Evolutionary conservation across 768 basidiomycete genomes (phyloP).

Genomic region (Coprinellus aureogranulatus): DNA sequence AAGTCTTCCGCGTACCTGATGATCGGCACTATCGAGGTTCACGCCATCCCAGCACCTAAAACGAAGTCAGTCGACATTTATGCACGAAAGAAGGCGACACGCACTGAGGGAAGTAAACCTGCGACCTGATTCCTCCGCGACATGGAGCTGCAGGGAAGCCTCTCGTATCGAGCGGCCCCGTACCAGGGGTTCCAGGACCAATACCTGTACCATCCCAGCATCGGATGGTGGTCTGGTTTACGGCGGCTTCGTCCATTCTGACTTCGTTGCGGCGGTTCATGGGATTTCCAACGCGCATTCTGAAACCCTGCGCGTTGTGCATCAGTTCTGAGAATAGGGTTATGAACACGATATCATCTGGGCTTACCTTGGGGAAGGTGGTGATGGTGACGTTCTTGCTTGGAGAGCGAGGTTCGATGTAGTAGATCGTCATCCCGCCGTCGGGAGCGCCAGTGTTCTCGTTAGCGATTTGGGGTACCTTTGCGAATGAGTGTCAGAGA

Average conservation of each 20-base stretch:
- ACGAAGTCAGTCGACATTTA: neutral
- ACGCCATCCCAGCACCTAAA: slow-evolving; percentile 13
- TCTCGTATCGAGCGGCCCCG: slow-evolving; percentile 2
- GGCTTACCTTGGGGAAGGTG: neutral
- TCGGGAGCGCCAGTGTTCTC: neutral
- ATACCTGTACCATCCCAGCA: slow-evolving; percentile 10
- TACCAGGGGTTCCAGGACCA: slow-evolving; percentile 8
- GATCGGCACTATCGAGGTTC: slow-evolving; percentile 8
- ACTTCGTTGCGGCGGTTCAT: neutral
- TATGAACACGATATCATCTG: too few relatives aligned
- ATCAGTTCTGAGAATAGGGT: too few relatives aligned
- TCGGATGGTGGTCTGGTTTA: slow-evolving; percentile 10
- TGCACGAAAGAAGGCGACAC: neutral
- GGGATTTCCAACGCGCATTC: slow-evolving; percentile 9
- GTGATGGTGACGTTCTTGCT: neutral
- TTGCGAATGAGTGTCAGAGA: too few relatives aligned
- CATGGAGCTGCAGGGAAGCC: slow-evolving; percentile 3
- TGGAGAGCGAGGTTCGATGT: neutral
- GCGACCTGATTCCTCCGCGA: slow-evolving; percentile 3
- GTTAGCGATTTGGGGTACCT: slow-evolving; percentile 2
- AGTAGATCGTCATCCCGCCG: neutral
- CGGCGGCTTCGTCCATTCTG: slow-evolving; percentile 2
- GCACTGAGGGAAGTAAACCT: slow-evolving; percentile 10
- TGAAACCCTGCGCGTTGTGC: slow-evolving; percentile 8
- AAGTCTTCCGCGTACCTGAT: neutral